Conservation (phyloP, 2,329 filamentous ascomycete genomes). For the Ophiostoma novo-ulmi region DNA sequence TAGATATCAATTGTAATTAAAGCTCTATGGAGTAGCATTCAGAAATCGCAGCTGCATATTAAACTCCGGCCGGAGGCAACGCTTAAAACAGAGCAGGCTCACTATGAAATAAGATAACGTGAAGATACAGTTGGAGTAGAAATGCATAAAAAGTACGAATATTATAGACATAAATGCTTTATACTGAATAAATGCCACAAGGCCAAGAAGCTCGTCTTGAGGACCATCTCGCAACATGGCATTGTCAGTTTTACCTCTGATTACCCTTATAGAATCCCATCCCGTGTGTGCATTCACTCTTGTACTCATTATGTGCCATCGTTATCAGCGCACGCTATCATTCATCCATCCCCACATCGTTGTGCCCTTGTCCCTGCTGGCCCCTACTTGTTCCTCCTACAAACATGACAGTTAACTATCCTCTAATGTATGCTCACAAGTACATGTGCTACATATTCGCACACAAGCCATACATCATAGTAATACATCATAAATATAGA, state of each 20-base stretch:
- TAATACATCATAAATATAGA: constrained; percentile 8
- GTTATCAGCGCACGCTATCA: not conserved
- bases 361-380: not conserved
- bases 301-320: not conserved
- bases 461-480: not conserved
- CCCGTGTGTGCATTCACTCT: not conserved
- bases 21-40: not conserved
- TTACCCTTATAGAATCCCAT: not conserved
- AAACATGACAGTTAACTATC: too few species aligned
- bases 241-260: not conserved
- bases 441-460: constrained; percentile 4
- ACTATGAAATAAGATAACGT: not conserved
- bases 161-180: not conserved
- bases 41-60: not conserved
- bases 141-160: not conserved
- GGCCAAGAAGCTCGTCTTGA: too few species aligned
- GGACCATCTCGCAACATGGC: not conserved
- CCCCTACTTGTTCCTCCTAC: too few species aligned
- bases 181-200: not conserved
- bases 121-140: not conserved
- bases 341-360: not conserved
- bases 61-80: not conserved
- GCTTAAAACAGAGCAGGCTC: not conserved
- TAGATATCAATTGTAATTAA: not conserved
- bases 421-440: not conserved